Evolutionary conservation across 1,139 yeast species (phyloP).

Genomic region (Nakaseomyces glabratus): DNA sequence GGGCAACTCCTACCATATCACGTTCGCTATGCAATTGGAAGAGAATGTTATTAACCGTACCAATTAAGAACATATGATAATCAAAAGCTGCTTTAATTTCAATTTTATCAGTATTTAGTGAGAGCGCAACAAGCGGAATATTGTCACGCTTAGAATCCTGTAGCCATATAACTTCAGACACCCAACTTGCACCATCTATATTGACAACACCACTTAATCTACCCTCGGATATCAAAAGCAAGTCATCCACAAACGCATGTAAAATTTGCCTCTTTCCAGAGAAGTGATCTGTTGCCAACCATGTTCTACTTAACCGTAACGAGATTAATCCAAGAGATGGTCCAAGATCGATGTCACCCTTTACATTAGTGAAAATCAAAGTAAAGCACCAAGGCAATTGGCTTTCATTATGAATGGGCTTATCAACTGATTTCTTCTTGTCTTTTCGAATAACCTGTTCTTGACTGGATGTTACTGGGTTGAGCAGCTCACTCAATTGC

Average conservation of each 20-base stretch:
- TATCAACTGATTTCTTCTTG: constrained; percentile 9
- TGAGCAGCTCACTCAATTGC: constrained; percentile 40
- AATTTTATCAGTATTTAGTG: constrained; percentile 48
- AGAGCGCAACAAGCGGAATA: constrained; percentile 61
- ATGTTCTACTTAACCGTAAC: constrained; percentile 47
- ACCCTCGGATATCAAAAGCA: constrained; percentile 57
- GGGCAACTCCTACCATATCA: constrained; percentile 37
- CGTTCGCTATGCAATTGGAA: constrained; percentile 63
- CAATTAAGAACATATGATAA: constrained; percentile 71
- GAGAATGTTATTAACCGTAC: constrained; percentile 41
- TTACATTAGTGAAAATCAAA: constrained; percentile 44
- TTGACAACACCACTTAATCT: constrained; percentile 66
- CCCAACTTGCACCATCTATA: constrained; percentile 43
- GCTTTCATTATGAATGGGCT: constrained; percentile 10
- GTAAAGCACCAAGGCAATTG: constrained; percentile 64
- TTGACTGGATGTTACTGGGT: constrained; percentile 10
- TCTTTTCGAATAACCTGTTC: constrained; percentile 5
- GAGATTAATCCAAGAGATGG: constrained; percentile 66
- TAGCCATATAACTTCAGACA: constrained; percentile 68
- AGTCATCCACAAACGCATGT: constrained; percentile 47
- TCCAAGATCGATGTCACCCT: constrained; percentile 65
- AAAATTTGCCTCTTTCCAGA: constrained; percentile 67
- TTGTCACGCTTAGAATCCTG: constrained; percentile 32
- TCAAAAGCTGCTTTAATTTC: constrained; percentile 66
- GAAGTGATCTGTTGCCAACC: constrained; percentile 64